phyloP scores from a whole-genome alignment of 257 asterid genomes.

The Penstemon newberryi region DNA sequence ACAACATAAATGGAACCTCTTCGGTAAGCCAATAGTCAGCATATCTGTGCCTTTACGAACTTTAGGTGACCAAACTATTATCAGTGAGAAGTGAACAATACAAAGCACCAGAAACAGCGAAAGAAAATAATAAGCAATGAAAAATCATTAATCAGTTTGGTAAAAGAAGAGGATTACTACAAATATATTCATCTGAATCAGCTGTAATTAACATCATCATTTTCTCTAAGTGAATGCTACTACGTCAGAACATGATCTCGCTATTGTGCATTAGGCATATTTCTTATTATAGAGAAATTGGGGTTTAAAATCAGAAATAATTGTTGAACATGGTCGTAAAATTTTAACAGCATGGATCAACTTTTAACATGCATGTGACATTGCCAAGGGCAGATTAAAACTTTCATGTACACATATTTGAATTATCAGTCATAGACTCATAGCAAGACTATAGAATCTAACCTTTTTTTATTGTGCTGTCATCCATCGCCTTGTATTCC shows the following conservation, averaged over 20 bases:
- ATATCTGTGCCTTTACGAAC: too few relatives aligned
- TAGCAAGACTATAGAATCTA: conserved; percentile 22
- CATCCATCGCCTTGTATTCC: conserved; percentile 99
- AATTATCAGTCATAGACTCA: conserved; percentile 7
- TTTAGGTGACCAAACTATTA: background rate
- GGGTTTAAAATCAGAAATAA: conserved; percentile 2
- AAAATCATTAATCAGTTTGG: background rate
- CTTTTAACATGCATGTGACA: conserved; percentile 19
- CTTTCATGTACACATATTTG: conserved; percentile 4
- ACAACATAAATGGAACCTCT: background rate
- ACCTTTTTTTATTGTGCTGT: conserved; percentile 82
- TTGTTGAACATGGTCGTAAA: background rate
- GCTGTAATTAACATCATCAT: background rate
- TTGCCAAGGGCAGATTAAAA: background rate
- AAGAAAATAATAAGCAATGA: too few relatives aligned
- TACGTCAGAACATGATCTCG: conserved; percentile 11
- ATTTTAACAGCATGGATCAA: conserved; percentile 9
- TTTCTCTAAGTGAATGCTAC: conserved; percentile 10
- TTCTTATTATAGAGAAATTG: background rate
- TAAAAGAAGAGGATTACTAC: background rate
- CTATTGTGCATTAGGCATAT: background rate
- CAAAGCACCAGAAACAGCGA: background rate
- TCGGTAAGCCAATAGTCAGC: background rate
- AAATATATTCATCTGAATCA: conserved; percentile 17
- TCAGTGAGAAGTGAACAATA: background rate